A percentile compares a stretch with the other conserved stretches of the same genome.
Conservation (phyloP, 2,329 filamentous ascomycete species). For the Penicillium nordicum region DNA sequence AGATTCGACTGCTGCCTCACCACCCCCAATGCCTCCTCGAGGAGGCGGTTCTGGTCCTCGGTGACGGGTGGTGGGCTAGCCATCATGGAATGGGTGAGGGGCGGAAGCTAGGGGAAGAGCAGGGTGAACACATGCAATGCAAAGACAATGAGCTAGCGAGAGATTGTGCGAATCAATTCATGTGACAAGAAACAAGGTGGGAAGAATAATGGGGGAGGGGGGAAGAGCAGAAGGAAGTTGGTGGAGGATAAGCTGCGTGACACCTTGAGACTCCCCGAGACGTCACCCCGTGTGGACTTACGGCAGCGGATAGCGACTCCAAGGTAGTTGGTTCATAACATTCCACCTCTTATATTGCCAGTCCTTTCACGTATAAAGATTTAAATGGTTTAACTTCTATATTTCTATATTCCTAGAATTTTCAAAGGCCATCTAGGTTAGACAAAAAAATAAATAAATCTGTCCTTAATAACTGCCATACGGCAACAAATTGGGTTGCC, state of each 20-base stretch:
- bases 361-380: background rate
- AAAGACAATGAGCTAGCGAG: constrained; percentile 14
- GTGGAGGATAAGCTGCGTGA: constrained; percentile 21
- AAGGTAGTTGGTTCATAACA: no score
- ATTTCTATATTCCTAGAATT: background rate
- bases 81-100: constrained; percentile 39
- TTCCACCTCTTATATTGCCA: background rate
- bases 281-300: constrained; percentile 16
- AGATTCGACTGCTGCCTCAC: constrained; percentile 95
- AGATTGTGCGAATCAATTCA: constrained; percentile 5
- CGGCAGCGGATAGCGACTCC: background rate
- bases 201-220: constrained; percentile 1
- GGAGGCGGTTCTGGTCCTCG: constrained; percentile 83
- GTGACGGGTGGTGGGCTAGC: constrained; percentile 57
- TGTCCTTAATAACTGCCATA: background rate
- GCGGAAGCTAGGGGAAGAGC: constrained; percentile 19
- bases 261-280: constrained; percentile 17
- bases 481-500: background rate
- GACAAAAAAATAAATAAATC: background rate
- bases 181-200: constrained; percentile 6
- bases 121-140: constrained; percentile 26
- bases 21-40: constrained; percentile 93
- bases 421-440: background rate
- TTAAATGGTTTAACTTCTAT: background rate
- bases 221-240: constrained; percentile 19